These are phyloP conservation scores for Triticum turgidum DNA, from an alignment of 176 grass and related monocot genomes.

Conservation along the genomic window DNA sequence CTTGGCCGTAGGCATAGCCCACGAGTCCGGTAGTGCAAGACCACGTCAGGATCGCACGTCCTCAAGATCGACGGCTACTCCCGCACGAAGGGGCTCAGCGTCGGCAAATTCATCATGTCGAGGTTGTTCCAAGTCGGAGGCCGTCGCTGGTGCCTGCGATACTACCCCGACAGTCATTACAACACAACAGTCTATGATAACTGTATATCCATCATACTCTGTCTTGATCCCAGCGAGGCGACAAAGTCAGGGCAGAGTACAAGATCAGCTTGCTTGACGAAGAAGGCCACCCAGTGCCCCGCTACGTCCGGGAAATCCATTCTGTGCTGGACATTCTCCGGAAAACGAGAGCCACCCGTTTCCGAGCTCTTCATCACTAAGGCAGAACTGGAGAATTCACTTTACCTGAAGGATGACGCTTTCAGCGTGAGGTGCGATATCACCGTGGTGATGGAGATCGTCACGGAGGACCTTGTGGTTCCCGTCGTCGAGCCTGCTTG, in stretches of 20 bases:
- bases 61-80: neutral
- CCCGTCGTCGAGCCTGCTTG: neutral
- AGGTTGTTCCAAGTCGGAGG: neutral
- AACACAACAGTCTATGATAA: no score
- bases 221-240: neutral
- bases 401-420: neutral
- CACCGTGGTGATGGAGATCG: neutral
- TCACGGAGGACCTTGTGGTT: neutral
- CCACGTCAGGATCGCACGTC: neutral
- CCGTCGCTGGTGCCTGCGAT: neutral
- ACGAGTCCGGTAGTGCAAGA: neutral
- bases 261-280: neutral
- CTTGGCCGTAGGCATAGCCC: no score
- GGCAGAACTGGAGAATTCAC: neutral
- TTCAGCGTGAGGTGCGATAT: neutral
- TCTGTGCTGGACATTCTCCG: neutral
- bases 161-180: neutral
- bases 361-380: neutral
- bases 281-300: neutral
- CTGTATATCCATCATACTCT: neutral
- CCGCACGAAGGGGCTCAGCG: neutral
- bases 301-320: neutral
- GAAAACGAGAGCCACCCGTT: neutral
- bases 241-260: neutral
- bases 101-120: neutral